These are phyloP conservation scores for Pinus taeda DNA, from an alignment of 75 land plant species.

Conservation along the genomic window DNA sequence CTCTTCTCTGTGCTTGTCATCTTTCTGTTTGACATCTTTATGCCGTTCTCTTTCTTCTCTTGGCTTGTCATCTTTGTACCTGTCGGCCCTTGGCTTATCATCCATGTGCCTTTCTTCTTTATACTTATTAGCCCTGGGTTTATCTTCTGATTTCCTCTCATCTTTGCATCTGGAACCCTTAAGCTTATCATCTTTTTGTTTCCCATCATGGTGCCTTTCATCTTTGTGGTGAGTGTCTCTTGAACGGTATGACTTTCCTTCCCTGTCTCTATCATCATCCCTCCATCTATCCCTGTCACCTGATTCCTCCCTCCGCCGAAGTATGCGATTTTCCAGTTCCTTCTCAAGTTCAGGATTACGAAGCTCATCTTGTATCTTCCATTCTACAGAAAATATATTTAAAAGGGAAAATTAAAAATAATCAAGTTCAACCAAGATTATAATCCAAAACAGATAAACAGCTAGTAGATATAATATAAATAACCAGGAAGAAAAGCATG, in stretches of 20 bases:
- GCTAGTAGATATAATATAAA: too few relatives aligned
- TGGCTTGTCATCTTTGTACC: constrained; percentile 6
- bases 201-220: constrained; percentile 1
- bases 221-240: background rate
- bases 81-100: constrained; percentile 1
- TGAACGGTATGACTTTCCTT: constrained; percentile 17
- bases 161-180: constrained; percentile 3
- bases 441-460: too few relatives aligned
- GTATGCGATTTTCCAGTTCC: constrained; percentile 36
- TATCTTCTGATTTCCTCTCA: constrained; percentile 3
- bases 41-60: background rate
- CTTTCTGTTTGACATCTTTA: constrained; percentile 6
- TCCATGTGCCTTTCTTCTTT: constrained; percentile 5
- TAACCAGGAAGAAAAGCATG: too few relatives aligned
- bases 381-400: background rate
- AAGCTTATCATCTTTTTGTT: constrained; percentile 2
- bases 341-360: constrained; percentile 40
- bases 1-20: background rate
- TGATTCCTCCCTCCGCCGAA: constrained; percentile 28
- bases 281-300: constrained; percentile 42
- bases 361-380: constrained; percentile 18
- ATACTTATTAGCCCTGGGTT: background rate
- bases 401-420: background rate
- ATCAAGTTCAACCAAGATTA: too few relatives aligned
- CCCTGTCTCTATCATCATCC: constrained; percentile 31